Base-by-base conservation (phyloP, 345 rosid species). In the Hypericum perforatum region DNA sequence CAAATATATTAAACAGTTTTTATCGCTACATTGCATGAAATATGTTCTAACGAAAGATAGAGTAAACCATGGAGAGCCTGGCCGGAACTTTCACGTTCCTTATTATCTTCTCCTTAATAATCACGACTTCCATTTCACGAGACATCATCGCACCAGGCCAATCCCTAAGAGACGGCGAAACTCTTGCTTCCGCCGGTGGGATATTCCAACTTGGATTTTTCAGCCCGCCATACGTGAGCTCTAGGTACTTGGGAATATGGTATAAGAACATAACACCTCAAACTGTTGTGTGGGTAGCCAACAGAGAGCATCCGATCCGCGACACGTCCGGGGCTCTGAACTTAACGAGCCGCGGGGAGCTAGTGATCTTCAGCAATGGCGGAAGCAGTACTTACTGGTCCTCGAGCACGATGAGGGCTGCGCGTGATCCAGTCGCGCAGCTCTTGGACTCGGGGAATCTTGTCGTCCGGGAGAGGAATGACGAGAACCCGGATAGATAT, bases 251-350 rank as follows among this genome's bases (percentile, higher is more conserved):
- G 3, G 48, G 48, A 2, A 45, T 45, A 45, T 45, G 48, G 48
- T 45, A 45, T 0, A 45, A 8, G 15, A 45, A 45, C 13, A 45
- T 45, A 11, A 45, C 48, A 11, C 48, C 48, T n/a, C 48, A 45
- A 16, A 45, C 48, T 1, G 48, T 45, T 45, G 48, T 45, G 15
- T 45, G 48, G 48, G 48, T 45, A 2, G 48, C 48, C 48, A 45
- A 45, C 48, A 9, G 48, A 45, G 48, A 45, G 3, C 7, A 6
- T 6, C 48, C 48, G n/a, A 45, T 45, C 10, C 11, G 3, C 8
- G 48, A 45, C 12, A 10, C 12, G 1, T 7, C 15, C 15, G 48
- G 48, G 11, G 48, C 7, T 45, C 2, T 45, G 2, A 44, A 45
- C 12, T 6, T 45, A 12, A 45, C 48, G 32, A 45, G 48, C 5